These are phyloP conservation scores for Circinella minor DNA, from an alignment of 371 early-diverging fungal species.

Conservation along the genomic window DNA sequence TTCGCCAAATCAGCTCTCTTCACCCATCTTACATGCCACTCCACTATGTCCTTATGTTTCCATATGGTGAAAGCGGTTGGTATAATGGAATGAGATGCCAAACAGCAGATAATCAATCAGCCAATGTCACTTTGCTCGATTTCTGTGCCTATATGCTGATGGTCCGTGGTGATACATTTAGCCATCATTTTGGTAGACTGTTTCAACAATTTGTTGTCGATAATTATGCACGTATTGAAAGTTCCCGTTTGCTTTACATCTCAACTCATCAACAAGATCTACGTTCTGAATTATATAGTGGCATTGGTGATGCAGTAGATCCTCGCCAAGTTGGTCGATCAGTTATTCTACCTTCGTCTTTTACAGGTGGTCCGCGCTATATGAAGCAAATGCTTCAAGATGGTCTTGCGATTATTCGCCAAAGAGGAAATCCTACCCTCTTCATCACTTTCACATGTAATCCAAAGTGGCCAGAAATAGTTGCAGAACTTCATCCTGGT, in stretches of 20 bases:
- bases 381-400: conserved; percentile 3
- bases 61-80: background rate
- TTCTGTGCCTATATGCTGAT: background rate
- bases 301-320: background rate
- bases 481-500: background rate
- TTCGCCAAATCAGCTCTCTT: background rate
- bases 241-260: background rate
- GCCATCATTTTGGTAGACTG: background rate
- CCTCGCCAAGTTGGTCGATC: background rate
- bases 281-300: background rate
- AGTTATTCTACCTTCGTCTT: background rate
- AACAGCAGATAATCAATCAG: too few relatives aligned
- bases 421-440: background rate
- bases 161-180: background rate
- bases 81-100: too few relatives aligned
- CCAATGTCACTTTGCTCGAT: background rate
- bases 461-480: conserved; percentile 2
- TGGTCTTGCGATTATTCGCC: background rate
- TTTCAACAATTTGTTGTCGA: background rate
- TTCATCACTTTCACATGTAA: background rate
- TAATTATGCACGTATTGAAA: conserved; percentile 2
- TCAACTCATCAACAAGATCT: background rate
- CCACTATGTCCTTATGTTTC: background rate
- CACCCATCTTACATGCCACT: background rate
- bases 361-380: conserved; percentile 1